Evolutionary conservation across 1,139 yeast species (phyloP).

Genomic region (Suhomyces anneliseae): DNA sequence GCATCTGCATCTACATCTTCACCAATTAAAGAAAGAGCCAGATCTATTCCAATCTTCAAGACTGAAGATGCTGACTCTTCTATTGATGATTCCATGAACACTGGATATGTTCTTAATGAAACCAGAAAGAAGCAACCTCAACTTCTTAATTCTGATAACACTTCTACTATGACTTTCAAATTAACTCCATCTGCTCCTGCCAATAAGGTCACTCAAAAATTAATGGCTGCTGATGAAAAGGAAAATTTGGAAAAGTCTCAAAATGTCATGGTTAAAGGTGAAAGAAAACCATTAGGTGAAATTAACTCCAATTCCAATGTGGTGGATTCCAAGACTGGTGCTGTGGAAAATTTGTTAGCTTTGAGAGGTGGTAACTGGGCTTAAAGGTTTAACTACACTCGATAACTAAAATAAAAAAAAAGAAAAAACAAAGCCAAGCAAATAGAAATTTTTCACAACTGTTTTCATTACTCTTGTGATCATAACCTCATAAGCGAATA

Average conservation of each 20-base stretch:
- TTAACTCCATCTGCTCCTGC: constrained; percentile 27
- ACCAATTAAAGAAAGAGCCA: constrained; percentile 25
- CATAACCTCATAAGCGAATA: neutral
- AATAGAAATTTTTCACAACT: neutral
- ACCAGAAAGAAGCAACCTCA: constrained; percentile 43
- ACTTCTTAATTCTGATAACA: constrained; percentile 31
- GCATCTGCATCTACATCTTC: constrained; percentile 17
- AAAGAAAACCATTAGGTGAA: constrained; percentile 17
- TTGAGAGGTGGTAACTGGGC: constrained; percentile 44
- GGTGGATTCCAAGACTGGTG: constrained; percentile 20
- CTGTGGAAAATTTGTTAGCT: constrained; percentile 44
- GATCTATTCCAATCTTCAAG: constrained; percentile 19
- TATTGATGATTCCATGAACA: constrained; percentile 22
- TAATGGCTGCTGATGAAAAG: constrained; percentile 12
- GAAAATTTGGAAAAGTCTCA: constrained; percentile 5
- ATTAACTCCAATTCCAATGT: constrained; percentile 13
- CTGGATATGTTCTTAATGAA: constrained; percentile 30
- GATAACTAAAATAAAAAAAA: no score
- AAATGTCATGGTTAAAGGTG: neutral
- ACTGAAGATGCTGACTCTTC: constrained; percentile 23
- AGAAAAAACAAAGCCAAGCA: no score
- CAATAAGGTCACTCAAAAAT: constrained; percentile 10
- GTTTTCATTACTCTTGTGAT: neutral
- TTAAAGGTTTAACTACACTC: constrained; percentile 7
- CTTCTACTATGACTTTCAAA: constrained; percentile 44